These are phyloP conservation scores for Sarocladiaceae sp. DNA, from an alignment of 2,329 filamentous ascomycete genomes.

Conservation along the genomic window DNA sequence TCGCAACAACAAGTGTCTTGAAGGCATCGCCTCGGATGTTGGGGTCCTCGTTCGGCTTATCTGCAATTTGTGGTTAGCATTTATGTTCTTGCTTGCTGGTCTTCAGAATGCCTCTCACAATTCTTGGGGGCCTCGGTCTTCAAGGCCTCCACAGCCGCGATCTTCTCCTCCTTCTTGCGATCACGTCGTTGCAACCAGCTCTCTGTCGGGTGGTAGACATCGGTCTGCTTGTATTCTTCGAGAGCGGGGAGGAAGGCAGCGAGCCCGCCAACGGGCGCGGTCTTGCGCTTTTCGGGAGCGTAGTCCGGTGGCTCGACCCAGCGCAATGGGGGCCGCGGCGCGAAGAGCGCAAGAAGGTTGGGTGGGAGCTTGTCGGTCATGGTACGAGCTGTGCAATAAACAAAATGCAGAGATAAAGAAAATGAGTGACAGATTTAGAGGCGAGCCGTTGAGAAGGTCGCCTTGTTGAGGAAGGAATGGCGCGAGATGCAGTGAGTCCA, in stretches of 20 bases:
- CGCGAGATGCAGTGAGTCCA: background rate
- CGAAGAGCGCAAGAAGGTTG: conserved; percentile 89
- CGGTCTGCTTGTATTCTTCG: conserved; percentile 72
- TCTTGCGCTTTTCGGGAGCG: conserved; percentile 77
- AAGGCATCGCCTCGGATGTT: conserved; percentile 92
- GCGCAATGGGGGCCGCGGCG: conserved; percentile 85
- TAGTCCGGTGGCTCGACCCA: conserved; percentile 82
- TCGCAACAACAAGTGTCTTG: conserved; percentile 89
- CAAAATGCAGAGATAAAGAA: background rate
- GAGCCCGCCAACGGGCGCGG: conserved; percentile 67
- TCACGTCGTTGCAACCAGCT: conserved; percentile 89
- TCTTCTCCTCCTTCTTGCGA: conserved; percentile 77
- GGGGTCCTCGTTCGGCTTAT: conserved; percentile 77
- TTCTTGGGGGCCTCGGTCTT: conserved; percentile 59
- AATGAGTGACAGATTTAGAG: background rate
- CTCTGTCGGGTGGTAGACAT: conserved; percentile 77
- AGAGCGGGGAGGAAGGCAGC: conserved; percentile 71
- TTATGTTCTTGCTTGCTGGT: conserved; percentile 9
- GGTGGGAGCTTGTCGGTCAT: conserved; percentile 98
- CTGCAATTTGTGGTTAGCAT: conserved; percentile 38
- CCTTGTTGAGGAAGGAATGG: background rate
- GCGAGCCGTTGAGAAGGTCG: background rate
- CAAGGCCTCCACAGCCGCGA: conserved; percentile 59
- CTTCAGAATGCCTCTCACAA: conserved; percentile 42
- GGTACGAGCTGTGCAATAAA: conserved; percentile 17